A percentile compares a stretch with the other conserved stretches of the same genome.
These are phyloP conservation scores for Petunia axillaris DNA, from an alignment of 257 asterid genomes.

Conservation along the genomic window DNA sequence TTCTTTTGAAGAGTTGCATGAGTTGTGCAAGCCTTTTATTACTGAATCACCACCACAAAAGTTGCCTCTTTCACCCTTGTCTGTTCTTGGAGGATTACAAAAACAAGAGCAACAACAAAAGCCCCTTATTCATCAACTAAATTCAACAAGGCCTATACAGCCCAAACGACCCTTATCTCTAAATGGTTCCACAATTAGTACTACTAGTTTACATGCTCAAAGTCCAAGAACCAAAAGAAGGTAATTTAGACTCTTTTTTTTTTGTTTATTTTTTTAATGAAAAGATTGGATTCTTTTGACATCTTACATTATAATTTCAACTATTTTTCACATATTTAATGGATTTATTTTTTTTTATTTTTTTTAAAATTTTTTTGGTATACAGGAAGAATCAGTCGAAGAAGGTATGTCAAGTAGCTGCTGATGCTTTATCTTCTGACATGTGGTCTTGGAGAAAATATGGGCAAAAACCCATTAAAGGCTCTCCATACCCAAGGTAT, in stretches of 20 bases:
- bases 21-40: constrained; percentile 64
- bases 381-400: constrained; percentile 72
- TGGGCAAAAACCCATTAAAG: constrained; percentile 95
- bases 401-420: constrained; percentile 75
- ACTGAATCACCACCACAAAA: constrained; percentile 33
- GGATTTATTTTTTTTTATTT: neutral
- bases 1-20: constrained; percentile 49
- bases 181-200: constrained; percentile 35
- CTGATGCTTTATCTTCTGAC: constrained; percentile 80
- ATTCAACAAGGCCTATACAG: neutral
- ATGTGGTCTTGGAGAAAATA: constrained; percentile 97
- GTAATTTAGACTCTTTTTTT: constrained; percentile 32
- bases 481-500: constrained; percentile 89
- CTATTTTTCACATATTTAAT: neutral
- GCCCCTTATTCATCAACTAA: neutral
- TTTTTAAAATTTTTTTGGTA: neutral
- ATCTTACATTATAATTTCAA: too few species aligned
- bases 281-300: neutral
- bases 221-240: constrained; percentile 73
- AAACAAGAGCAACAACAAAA: constrained; percentile 36
- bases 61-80: constrained; percentile 53
- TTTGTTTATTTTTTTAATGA: neutral
- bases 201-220: constrained; percentile 33
- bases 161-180: constrained; percentile 40
- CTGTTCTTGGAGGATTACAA: constrained; percentile 57